Evolutionary conservation across 1,284 basidiomycete genomes (phyloP).

Genomic region (Dichomitus squalens): DNA sequence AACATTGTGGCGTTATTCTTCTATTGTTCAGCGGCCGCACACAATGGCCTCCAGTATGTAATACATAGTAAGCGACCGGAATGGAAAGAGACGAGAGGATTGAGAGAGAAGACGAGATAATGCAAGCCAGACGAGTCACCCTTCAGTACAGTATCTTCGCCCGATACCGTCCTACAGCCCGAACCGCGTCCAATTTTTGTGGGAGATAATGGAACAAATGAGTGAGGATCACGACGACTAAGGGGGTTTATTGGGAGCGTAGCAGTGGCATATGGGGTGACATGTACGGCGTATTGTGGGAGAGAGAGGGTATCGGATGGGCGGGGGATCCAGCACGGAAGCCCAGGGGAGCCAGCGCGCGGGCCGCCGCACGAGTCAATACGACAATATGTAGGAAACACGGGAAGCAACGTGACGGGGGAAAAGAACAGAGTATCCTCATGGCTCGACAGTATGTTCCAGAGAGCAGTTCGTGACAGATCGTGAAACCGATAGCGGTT

Average conservation of each 20-base stretch:
- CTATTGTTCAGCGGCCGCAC: conserved; percentile 40
- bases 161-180: conserved; percentile 25
- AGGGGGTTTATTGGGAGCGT: conserved; percentile 20
- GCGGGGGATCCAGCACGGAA: conserved; percentile 10
- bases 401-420: conserved; percentile 11
- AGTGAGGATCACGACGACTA: conserved; percentile 25
- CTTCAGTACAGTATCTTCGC: conserved; percentile 32
- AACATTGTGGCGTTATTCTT: conserved; percentile 27
- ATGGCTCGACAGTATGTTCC: conserved; percentile 25
- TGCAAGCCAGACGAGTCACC: conserved; percentile 37
- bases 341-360: conserved; percentile 10
- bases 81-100: conserved; percentile 35
- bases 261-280: conserved; percentile 11
- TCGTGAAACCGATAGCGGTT: conserved; percentile 32
- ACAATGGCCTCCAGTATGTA: conserved; percentile 44
- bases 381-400: conserved; percentile 26
- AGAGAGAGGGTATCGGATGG: conserved; percentile 24
- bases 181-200: conserved; percentile 25
- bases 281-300: conserved; percentile 7
- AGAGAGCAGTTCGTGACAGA: conserved; percentile 28
- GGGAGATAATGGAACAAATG: conserved; percentile 23
- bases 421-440: conserved; percentile 26
- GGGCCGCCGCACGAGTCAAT: conserved; percentile 18
- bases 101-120: conserved; percentile 22
- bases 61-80: conserved; percentile 41